Conservation (phyloP, 2,329 filamentous ascomycete genomes). For the Clathrospora elynae region DNA sequence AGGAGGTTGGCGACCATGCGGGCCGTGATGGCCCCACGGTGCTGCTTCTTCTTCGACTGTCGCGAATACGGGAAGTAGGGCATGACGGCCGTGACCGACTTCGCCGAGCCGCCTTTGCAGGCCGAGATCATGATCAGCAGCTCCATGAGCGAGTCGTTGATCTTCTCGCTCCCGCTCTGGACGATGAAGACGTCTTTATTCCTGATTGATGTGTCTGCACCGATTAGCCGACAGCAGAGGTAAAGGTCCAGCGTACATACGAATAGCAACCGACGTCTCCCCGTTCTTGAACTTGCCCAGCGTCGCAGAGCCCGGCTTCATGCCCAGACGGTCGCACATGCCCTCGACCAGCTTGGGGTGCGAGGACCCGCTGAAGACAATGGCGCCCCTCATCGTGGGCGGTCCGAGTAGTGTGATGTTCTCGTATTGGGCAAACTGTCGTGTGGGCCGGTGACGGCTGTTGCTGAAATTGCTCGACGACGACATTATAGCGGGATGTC, state of each 20-base stretch:
- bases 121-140: constrained; percentile 98
- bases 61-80: constrained; percentile 99
- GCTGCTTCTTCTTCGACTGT: constrained; percentile 98
- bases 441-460: constrained; percentile 23
- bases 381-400: constrained; percentile 65
- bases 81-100: constrained; percentile 93
- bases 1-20: constrained; percentile 96
- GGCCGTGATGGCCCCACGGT: constrained; percentile 93
- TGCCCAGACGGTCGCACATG: constrained; percentile 69
- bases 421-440: constrained; percentile 34
- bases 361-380: constrained; percentile 70
- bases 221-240: constrained; percentile 22
- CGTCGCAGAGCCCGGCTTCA: constrained; percentile 63
- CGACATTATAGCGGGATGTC: constrained; percentile 23
- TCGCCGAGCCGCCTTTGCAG: constrained; percentile 96
- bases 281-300: constrained; percentile 72
- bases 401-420: constrained; percentile 41
- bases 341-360: constrained; percentile 67
- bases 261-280: constrained; percentile 71
- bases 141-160: constrained; percentile 99
- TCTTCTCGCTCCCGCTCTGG: constrained; percentile 92
- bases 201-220: constrained; percentile 70
- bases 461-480: constrained; percentile 33
- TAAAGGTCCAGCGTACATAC: constrained; percentile 44
- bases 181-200: constrained; percentile 99